These are phyloP conservation scores for Rutstroemia sydowiana DNA, from an alignment of 2,329 filamentous ascomycete species.

Conservation along the genomic window DNA sequence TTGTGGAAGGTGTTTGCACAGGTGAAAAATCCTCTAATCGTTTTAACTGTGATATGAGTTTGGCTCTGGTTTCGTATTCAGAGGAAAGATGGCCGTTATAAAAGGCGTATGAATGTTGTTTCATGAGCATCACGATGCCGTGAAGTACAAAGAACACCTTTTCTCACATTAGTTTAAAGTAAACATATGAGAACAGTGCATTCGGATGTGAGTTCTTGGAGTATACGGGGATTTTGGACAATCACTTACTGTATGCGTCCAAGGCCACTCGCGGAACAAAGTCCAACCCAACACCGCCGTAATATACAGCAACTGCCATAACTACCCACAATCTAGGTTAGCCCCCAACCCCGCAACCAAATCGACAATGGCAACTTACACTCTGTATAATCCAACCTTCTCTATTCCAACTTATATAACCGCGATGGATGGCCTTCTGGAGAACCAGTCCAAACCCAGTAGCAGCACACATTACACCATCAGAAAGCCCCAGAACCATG, in stretches of 20 bases:
- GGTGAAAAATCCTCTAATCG: constrained; percentile 49
- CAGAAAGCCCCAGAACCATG: constrained; percentile 50
- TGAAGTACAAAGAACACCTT: constrained; percentile 61
- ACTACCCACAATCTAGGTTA: constrained; percentile 29
- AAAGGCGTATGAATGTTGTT: constrained; percentile 54
- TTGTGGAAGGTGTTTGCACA: constrained; percentile 36
- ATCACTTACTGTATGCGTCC: constrained; percentile 62
- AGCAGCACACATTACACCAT: constrained; percentile 60
- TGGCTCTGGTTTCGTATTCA: constrained; percentile 43
- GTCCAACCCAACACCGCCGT: constrained; percentile 56
- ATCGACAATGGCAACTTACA: constrained; percentile 31
- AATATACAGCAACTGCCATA: constrained; percentile 64
- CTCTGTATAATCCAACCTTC: constrained; percentile 69
- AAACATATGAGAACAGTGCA: neutral
- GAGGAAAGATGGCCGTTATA: constrained; percentile 66
- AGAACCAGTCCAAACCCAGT: constrained; percentile 60
- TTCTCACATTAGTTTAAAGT: neutral
- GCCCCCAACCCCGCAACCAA: neutral
- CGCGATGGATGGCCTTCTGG: constrained; percentile 52
- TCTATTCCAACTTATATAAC: constrained; percentile 59
- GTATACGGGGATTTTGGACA: neutral
- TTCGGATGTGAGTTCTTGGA: neutral
- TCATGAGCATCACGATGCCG: constrained; percentile 71
- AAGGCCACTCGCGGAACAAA: constrained; percentile 67
- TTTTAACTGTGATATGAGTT: constrained; percentile 43